A percentile compares a stretch with the other conserved stretches of the same genome.
phyloP scores from a whole-genome alignment of 2,329 filamentous ascomycete genomes.

The Sordariomycetes sp. region DNA sequence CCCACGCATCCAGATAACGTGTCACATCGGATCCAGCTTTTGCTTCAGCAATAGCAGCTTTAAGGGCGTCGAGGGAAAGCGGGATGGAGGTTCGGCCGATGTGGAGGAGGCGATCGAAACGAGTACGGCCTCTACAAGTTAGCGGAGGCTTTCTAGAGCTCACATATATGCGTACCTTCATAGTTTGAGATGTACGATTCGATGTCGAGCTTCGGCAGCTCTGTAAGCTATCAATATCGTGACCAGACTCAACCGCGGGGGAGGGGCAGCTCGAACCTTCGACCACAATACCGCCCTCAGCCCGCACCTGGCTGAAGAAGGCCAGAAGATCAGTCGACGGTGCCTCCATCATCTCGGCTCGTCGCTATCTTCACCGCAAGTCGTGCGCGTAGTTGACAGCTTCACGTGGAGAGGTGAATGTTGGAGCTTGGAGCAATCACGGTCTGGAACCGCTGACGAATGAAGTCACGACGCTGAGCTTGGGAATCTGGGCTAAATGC shows the following conservation, averaged over 20 bases:
- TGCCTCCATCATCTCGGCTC: background rate
- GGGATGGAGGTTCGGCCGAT: conserved; percentile 73
- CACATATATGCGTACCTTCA: conserved; percentile 44
- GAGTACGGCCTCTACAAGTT: conserved; percentile 56
- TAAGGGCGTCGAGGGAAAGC: conserved; percentile 72
- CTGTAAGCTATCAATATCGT: conserved; percentile 29
- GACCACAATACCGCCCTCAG: conserved; percentile 36
- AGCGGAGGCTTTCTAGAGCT: conserved; percentile 1
- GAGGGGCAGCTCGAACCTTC: conserved; percentile 24
- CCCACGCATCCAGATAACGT: conserved; percentile 61
- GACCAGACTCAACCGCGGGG: background rate
- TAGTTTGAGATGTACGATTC: conserved; percentile 90
- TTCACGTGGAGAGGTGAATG: too few species aligned
- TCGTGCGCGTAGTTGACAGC: too few species aligned
- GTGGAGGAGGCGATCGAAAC: conserved; percentile 69
- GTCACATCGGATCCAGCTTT: conserved; percentile 66
- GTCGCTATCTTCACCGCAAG: too few species aligned
- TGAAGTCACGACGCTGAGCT: too few species aligned
- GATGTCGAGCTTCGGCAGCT: conserved; percentile 80
- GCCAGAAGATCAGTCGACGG: conserved; percentile 14
- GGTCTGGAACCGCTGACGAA: too few species aligned
- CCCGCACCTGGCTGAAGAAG: conserved; percentile 38
- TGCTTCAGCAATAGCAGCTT: conserved; percentile 65
- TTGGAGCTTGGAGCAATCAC: too few species aligned
- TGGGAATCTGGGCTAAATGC: too few species aligned